Evolutionary conservation across 805 yeast species (phyloP), one percentile per base, ranked within the genome.

Genomic region (Zygosaccharomyces pseudorouxii): DNA sequence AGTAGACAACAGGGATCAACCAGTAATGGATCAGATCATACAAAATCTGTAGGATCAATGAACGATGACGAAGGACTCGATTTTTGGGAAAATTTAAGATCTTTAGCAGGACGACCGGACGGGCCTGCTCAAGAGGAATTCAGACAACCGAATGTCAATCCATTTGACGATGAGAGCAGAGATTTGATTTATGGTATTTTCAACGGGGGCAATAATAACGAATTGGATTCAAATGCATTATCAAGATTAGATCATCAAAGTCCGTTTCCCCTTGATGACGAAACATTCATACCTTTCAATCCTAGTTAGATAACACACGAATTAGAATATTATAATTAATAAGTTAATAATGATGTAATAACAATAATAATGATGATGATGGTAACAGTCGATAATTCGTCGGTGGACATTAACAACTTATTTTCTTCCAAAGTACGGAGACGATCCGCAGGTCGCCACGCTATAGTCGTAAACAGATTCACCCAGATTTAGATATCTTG

Each of bases 381-480:
- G 11, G 9, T 37, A 37, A 4, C n/a, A 38, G 11, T n/a, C 28
- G 28, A 28, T 28, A 11, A 12, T 6, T 22, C 6, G 23, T 22
- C 23, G 23, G 4, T 22, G 6, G 6, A 22, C 18, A n/a, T 30
- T 12, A n/a, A 30, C 16, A 3, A 30, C 14, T 61, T 55, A 80
- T 55, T 72, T 79, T 57, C 89, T 77, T 42, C 71, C 80, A 66
- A 90, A 93, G 68, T 84, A 88, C 16, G 78, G 76, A 1, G 96
- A 86, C 5, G 83, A 73, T 38, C 82, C 79, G 73, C 89, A 77
- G 54, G 80, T 73, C 3, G 86, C 84, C 9, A 85, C 83, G 18
- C 84, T 72, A 47, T 79, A 77, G 61, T 89, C 96, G 55, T 84
- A 81, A 2, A 85, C 70, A 66, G 81, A 80, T 61, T 93, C 99